Evolutionary conservation across 2,329 filamentous ascomycete species (phyloP).

Genomic region (Pseudocercospora fijiensis): DNA sequence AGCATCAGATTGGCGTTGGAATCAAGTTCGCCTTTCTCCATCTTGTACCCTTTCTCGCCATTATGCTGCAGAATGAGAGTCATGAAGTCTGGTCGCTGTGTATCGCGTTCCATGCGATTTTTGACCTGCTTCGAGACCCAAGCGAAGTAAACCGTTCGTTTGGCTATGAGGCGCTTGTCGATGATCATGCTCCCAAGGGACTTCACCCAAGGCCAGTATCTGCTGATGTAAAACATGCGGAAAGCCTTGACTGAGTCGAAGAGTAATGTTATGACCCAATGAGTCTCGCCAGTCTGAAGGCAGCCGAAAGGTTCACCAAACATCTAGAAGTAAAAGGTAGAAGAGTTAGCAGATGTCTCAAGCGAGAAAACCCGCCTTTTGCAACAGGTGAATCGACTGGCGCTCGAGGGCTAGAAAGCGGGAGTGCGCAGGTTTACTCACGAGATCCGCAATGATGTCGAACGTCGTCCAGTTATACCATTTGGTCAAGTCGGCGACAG

Average conservation of each 20-base stretch:
- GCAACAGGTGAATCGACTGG: no score
- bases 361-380: constrained; percentile 27
- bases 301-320: constrained; percentile 36
- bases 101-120: constrained; percentile 34
- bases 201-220: constrained; percentile 31
- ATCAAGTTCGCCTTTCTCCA: constrained; percentile 37
- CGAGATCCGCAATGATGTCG: constrained; percentile 33
- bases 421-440: no score
- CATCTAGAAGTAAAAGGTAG: constrained; percentile 19
- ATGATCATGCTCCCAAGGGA: constrained; percentile 26
- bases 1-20: constrained; percentile 50
- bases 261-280: constrained; percentile 33
- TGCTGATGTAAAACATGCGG: constrained; percentile 30
- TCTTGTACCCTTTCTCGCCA: constrained; percentile 32
- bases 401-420: no score
- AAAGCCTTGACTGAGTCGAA: constrained; percentile 32
- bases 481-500: constrained; percentile 31
- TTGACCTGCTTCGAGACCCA: constrained; percentile 32
- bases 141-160: constrained; percentile 28
- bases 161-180: constrained; percentile 22
- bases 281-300: constrained; percentile 28
- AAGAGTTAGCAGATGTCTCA: constrained; percentile 34
- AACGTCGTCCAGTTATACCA: constrained; percentile 44
- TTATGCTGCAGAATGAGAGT: constrained; percentile 48
- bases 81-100: constrained; percentile 47